Percentiles rank a stretch among this genome's conserved stretches.
Evolutionary conservation across 1,284 basidiomycete species (phyloP).

Genomic region (Ganoderma lingzhi): DNA sequence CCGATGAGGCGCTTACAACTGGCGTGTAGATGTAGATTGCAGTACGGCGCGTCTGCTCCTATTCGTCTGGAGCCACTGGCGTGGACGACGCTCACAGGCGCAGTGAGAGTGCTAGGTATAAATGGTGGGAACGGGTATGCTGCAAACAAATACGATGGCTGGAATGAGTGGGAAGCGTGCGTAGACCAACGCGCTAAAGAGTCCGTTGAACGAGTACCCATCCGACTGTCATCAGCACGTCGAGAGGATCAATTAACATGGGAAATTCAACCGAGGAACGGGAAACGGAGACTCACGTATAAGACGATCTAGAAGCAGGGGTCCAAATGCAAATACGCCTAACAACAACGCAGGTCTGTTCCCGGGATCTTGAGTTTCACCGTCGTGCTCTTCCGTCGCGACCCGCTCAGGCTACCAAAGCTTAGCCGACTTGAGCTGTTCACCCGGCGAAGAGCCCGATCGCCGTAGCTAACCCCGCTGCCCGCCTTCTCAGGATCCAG

Average conservation of each 20-base stretch:
- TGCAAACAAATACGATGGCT: constrained; percentile 25
- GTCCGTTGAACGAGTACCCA: constrained; percentile 12
- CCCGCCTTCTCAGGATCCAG: constrained; percentile 94
- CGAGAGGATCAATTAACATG: constrained; percentile 21
- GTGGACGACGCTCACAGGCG: constrained; percentile 31
- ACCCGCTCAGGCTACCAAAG: constrained; percentile 77
- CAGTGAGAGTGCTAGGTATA: constrained; percentile 36
- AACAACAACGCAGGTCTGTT: constrained; percentile 52
- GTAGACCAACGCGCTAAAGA: constrained; percentile 4
- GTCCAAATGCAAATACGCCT: constrained; percentile 18
- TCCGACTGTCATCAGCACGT: constrained; percentile 10
- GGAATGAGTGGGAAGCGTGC: constrained; percentile 29
- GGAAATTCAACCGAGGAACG: constrained; percentile 20
- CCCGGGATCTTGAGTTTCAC: constrained; percentile 68
- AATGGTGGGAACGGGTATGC: constrained; percentile 35
- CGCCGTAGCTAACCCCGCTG: constrained; percentile 96
- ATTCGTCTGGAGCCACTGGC: constrained; percentile 18
- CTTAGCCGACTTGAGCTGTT: constrained; percentile 85
- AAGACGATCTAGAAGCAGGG: constrained; percentile 18
- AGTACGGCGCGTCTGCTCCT: constrained; percentile 30
- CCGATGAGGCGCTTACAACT: constrained; percentile 23
- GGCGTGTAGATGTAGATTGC: constrained; percentile 16
- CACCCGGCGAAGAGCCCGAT: constrained; percentile 87
- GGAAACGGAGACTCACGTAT: constrained; percentile 23
- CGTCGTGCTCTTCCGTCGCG: constrained; percentile 58